Evolutionary conservation across 2,329 filamentous ascomycete species (phyloP).

Genomic region (Alternaria ventricosa): DNA sequence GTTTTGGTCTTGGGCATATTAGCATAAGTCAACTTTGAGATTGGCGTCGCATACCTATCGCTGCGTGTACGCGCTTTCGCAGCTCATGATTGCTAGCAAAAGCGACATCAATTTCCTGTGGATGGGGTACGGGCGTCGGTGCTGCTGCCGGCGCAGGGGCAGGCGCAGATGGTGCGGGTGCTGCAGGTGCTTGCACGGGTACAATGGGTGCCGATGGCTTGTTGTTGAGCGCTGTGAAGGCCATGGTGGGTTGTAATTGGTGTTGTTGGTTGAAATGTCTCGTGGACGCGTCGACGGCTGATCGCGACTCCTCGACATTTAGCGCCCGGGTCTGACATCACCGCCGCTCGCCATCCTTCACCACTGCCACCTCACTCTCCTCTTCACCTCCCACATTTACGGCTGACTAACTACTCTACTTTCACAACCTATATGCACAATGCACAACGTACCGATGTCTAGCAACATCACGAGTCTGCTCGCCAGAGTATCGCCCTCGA

Average conservation of each 20-base stretch:
- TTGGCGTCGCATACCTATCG: conserved; percentile 35
- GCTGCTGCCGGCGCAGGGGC: not conserved
- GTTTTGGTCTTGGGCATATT: conserved; percentile 33
- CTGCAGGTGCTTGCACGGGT: conserved; percentile 5
- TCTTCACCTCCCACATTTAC: not conserved
- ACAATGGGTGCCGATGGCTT: conserved; percentile 13
- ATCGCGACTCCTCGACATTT: conserved; percentile 19
- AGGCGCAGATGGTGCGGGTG: not conserved
- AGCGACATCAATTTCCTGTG: conserved; percentile 41
- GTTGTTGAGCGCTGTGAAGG: conserved; percentile 33
- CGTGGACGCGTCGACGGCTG: conserved; percentile 11
- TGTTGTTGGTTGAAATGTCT: conserved; percentile 10
- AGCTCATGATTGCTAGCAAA: conserved; percentile 44
- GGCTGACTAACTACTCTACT: not conserved
- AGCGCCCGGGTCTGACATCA: conserved; percentile 20
- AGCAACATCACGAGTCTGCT: not conserved
- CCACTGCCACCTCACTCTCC: not conserved
- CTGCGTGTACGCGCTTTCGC: conserved; percentile 47
- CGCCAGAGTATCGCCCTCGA: not conserved
- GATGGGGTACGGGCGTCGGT: conserved; percentile 20
- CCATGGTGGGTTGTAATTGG: conserved; percentile 20
- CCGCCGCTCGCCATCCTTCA: not conserved
- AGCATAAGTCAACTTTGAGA: not conserved
- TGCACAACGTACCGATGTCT: not conserved
- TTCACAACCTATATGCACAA: not conserved